Conservation (phyloP, 2,329 filamentous ascomycete species). For the Fusarium acutatum region DNA sequence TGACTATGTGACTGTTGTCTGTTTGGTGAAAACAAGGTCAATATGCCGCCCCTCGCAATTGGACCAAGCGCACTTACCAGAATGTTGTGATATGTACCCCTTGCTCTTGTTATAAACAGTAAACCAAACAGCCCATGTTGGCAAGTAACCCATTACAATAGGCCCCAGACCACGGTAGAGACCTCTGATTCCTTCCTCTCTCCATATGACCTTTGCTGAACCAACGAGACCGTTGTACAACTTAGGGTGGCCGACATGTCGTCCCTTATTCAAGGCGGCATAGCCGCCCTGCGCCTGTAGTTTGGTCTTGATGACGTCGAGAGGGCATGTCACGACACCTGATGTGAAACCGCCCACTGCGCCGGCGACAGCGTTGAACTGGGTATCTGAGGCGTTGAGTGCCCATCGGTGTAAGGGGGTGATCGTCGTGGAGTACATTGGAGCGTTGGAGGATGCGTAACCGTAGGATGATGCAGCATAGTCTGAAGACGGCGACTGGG, state of each 20-base stretch:
- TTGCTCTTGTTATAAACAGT: conserved; percentile 95
- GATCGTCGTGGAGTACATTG: conserved; percentile 46
- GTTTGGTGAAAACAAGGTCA: conserved; percentile 20
- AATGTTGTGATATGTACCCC: conserved; percentile 72
- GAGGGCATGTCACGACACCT: conserved; percentile 92
- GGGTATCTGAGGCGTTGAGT: conserved; percentile 63
- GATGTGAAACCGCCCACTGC: conserved; percentile 91
- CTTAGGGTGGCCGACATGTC: conserved; percentile 60
- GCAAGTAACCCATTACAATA: conserved; percentile 93
- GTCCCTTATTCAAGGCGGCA: conserved; percentile 58
- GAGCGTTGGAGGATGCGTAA: conserved; percentile 44
- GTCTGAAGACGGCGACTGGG: conserved; percentile 45
- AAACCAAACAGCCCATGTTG: conserved; percentile 98
- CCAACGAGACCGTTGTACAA: conserved; percentile 89
- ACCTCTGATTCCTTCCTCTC: conserved; percentile 85
- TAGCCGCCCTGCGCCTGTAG: conserved; percentile 95
- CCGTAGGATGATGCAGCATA: conserved; percentile 50
- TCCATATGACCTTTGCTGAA: conserved; percentile 85
- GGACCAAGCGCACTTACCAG: conserved; percentile 57
- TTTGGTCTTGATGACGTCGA: conserved; percentile 99
- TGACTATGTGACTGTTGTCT: conserved; percentile 81
- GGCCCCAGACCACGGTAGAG: conserved; percentile 94
- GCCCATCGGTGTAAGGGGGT: conserved; percentile 66
- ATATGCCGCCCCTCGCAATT: background rate
- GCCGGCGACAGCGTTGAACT: conserved; percentile 86